These are phyloP conservation scores for Nicotiana otophora DNA, from an alignment of 257 asterid genomes.

Conservation along the genomic window DNA sequence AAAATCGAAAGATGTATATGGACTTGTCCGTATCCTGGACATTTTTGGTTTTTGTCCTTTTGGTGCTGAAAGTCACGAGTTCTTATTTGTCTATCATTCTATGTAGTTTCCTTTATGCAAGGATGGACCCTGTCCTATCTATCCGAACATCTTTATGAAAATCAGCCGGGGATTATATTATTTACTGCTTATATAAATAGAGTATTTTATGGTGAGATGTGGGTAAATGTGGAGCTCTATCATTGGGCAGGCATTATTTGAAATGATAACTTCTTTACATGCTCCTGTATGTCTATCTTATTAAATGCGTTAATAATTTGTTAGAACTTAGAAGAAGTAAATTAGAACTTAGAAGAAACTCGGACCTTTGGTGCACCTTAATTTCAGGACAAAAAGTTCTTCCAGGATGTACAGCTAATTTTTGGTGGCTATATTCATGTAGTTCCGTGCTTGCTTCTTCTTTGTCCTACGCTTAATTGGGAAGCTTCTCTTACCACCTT, in stretches of 20 bases:
- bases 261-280: not conserved
- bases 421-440: not conserved
- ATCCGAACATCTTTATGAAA: not conserved
- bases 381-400: not conserved
- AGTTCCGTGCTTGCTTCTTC: not conserved
- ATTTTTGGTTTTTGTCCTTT: not conserved
- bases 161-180: not conserved
- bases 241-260: not conserved
- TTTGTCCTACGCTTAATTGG: not conserved
- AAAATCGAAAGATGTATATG: not conserved
- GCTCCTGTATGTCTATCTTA: not conserved
- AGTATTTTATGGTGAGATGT: not conserved
- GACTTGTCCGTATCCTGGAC: not conserved
- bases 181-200: not conserved
- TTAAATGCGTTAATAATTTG: not conserved
- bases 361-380: not conserved
- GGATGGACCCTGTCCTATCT: not conserved
- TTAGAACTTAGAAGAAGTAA: not conserved
- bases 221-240: not conserved
- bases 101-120: not conserved
- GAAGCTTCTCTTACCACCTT: not conserved
- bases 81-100: not conserved
- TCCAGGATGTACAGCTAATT: not conserved
- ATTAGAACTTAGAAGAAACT: not conserved
- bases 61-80: not conserved